A percentile compares a stretch with the other conserved stretches of the same genome.
These are phyloP conservation scores for Phytopythium vexans DNA, from an alignment of 352 stramenopile genomes.

Conservation along the genomic window DNA sequence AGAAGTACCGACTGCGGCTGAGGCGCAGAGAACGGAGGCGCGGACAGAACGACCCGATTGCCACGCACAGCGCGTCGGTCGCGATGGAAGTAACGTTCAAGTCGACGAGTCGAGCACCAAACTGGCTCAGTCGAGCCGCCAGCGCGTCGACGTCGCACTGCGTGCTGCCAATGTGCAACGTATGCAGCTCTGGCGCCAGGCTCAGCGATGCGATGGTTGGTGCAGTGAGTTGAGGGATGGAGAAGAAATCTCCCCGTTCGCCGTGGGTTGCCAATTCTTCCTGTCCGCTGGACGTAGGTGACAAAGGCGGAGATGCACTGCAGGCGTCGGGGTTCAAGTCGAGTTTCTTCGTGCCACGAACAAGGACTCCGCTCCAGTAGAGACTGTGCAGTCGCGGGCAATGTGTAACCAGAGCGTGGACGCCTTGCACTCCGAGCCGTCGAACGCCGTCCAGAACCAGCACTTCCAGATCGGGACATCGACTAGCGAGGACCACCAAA, in stretches of 20 bases:
- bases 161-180: slow-evolving; percentile 51
- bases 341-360: slow-evolving; percentile 27
- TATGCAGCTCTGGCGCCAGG: slow-evolving; percentile 22
- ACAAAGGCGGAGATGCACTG: too few species aligned
- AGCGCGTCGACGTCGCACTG: slow-evolving; percentile 53
- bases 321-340: too few species aligned
- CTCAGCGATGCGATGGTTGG: slow-evolving; percentile 23
- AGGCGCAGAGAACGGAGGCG: slow-evolving; percentile 48
- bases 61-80: slow-evolving; percentile 54
- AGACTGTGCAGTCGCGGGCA: slow-evolving; percentile 39
- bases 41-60: slow-evolving; percentile 27
- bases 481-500: slow-evolving; percentile 26
- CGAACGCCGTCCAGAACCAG: slow-evolving; percentile 61
- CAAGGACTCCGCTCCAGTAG: slow-evolving; percentile 56
- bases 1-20: slow-evolving; percentile 76
- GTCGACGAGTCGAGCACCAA: slow-evolving; percentile 33
- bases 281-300: too few species aligned
- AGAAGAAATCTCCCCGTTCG: slow-evolving; percentile 45
- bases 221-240: slow-evolving; percentile 42
- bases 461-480: slow-evolving; percentile 36
- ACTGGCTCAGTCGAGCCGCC: slow-evolving; percentile 12
- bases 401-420: slow-evolving; percentile 25
- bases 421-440: slow-evolving; percentile 26
- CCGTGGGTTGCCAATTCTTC: neutral
- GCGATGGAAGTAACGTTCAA: slow-evolving; percentile 59